Conservation (phyloP, 805 yeast genomes). For the Candida nitratophila region DNA sequence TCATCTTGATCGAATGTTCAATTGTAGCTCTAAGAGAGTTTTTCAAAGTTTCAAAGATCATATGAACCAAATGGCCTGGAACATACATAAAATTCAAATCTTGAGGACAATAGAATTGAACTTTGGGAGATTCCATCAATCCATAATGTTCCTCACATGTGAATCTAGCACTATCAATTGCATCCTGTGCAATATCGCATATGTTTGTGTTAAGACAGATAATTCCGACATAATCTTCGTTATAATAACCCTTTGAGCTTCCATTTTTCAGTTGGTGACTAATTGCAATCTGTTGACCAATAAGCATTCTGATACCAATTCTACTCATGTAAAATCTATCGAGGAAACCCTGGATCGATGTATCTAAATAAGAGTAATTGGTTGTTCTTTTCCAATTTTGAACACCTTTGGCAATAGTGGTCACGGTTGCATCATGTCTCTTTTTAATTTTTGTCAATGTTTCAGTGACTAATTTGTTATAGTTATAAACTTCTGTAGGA, state of each 20-base stretch:
- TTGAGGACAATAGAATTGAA: conserved; percentile 67
- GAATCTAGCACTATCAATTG: conserved; percentile 83
- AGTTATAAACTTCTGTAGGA: conserved; percentile 69
- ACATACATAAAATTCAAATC: conserved; percentile 83
- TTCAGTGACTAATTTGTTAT: conserved; percentile 60
- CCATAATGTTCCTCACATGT: conserved; percentile 91
- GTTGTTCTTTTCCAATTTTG: conserved; percentile 74
- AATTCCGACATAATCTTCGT: conserved; percentile 75
- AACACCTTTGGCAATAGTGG: conserved; percentile 88
- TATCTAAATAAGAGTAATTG: conserved; percentile 44
- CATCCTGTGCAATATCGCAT: conserved; percentile 76
- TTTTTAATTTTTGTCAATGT: conserved; percentile 65
- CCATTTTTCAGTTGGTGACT: conserved; percentile 19
- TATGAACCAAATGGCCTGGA: conserved; percentile 87
- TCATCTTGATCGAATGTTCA: conserved; percentile 60
- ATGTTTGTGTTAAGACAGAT: conserved; percentile 82
- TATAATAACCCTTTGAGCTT: conserved; percentile 48
- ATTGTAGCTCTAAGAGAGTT: conserved; percentile 86
- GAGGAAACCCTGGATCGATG: conserved; percentile 70
- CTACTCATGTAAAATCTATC: conserved; percentile 87
- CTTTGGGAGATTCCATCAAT: conserved; percentile 77
- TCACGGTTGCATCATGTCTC: conserved; percentile 88
- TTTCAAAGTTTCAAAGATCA: conserved; percentile 83
- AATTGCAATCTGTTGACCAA: conserved; percentile 90
- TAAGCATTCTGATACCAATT: conserved; percentile 87